A percentile compares a stretch with the other conserved stretches of the same genome.
These are phyloP conservation scores for Solioccasus polychromus DNA, from an alignment of 768 basidiomycete genomes.

Conservation along the genomic window DNA sequence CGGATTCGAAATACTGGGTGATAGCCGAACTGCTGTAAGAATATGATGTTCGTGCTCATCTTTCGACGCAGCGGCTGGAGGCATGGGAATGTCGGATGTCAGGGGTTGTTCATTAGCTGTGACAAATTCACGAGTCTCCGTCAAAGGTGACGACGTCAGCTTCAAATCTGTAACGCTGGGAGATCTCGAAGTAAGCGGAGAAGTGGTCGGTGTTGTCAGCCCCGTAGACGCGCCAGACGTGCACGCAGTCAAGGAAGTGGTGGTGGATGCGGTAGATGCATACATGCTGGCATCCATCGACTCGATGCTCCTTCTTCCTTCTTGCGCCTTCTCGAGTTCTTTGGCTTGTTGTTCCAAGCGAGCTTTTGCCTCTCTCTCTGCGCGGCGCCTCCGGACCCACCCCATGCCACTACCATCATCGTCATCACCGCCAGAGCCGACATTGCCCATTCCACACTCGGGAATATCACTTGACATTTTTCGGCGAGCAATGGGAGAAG, in stretches of 20 bases:
- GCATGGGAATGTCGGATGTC: not conserved
- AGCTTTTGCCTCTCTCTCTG: conserved; percentile 49
- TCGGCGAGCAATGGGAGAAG: conserved; percentile 11
- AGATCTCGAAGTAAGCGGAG: conserved; percentile 21
- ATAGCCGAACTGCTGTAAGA: conserved; percentile 25
- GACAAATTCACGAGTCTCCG: not conserved
- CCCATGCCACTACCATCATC: conserved; percentile 88
- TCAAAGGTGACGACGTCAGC: conserved; percentile 2
- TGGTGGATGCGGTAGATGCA: conserved; percentile 20
- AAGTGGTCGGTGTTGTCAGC: conserved; percentile 17
- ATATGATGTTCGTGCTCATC: conserved; percentile 22
- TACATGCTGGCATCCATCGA: conserved; percentile 22
- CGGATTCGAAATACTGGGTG: conserved; percentile 10
- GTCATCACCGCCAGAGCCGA: conserved; percentile 35
- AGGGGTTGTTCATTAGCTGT: not conserved
- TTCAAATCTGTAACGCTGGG: conserved; percentile 18
- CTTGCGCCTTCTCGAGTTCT: conserved; percentile 12
- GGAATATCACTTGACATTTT: conserved; percentile 15
- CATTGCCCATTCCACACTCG: conserved; percentile 30
- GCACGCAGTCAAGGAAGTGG: conserved; percentile 23
- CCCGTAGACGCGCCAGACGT: conserved; percentile 17
- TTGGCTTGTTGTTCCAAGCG: conserved; percentile 19
- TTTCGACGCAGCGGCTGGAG: not conserved
- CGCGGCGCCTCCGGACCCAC: conserved; percentile 69
- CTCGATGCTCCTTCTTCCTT: conserved; percentile 23